Evolutionary conservation across 2,329 filamentous ascomycete genomes (phyloP).

Genomic region (Geosmithia morbida): DNA sequence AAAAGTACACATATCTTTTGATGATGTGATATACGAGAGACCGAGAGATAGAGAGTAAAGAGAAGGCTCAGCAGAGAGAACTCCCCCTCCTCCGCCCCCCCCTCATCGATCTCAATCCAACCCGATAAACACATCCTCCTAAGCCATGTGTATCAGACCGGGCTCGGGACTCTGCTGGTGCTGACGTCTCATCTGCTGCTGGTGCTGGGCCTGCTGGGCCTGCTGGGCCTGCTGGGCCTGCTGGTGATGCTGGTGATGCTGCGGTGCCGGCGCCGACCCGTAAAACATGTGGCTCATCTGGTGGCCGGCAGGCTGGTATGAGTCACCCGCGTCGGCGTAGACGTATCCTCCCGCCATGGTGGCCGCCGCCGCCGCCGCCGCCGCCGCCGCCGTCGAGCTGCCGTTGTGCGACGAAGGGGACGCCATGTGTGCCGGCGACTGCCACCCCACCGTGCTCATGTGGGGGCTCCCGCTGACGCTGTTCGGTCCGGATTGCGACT

Average conservation of each 20-base stretch:
- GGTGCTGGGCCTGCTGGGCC: background rate
- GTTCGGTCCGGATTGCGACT: slow-evolving; percentile 48
- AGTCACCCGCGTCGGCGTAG: slow-evolving; percentile 66
- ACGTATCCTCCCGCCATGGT: slow-evolving; percentile 36
- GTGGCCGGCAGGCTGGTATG: slow-evolving; percentile 39
- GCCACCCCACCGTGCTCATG: slow-evolving; percentile 70
- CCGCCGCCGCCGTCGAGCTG: slow-evolving; percentile 13
- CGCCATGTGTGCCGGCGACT: slow-evolving; percentile 63
- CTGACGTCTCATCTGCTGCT: slow-evolving; percentile 46
- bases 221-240: background rate
- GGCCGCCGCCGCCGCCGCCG: no score
- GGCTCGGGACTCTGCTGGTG: slow-evolving; percentile 67
- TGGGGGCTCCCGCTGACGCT: slow-evolving; percentile 80
- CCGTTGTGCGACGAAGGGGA: slow-evolving; percentile 57
- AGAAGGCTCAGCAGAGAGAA: no score
- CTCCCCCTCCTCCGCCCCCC: no score
- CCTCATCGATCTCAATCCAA: no score
- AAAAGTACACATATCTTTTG: no score
- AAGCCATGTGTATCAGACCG: slow-evolving; percentile 22
- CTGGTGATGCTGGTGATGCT: background rate
- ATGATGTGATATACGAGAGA: no score
- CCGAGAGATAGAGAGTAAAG: no score
- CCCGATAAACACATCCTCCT: background rate
- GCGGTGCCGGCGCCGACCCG: slow-evolving; percentile 31
- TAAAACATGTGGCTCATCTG: slow-evolving; percentile 61